Base-by-base conservation (phyloP, 805 yeast species). In the Naumovozyma dairenensis region DNA sequence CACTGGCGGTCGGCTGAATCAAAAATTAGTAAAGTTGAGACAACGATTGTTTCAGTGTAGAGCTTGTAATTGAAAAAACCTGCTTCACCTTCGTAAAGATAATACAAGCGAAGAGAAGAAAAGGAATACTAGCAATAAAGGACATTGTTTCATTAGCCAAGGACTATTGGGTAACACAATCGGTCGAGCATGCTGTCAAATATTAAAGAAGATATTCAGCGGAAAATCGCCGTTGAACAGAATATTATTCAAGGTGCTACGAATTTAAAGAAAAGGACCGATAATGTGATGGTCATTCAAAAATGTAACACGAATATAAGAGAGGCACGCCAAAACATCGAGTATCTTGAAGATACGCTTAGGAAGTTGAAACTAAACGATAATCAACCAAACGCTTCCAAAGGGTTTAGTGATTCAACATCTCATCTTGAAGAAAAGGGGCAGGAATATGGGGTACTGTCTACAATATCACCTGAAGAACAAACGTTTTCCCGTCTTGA, bases 251-350 rank as follows among this genome's bases (percentile, higher is more conserved):
- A 74, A 39, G 97, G 96, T 35, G 92, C 94, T 35, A 76, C 80
- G 38, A 72, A 80, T 41, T 63, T 92, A 64, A 77, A 83, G 55
- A 77, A 77, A 54, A 77, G 76, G 44, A 83, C 97, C 9, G 61
- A 69, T 40, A 92, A 92, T 59, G 67, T 80, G 24, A 74, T 72
- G 45, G 96, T 89, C 30, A 85, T 87, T 45, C 93, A 84, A 56
- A 77, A 81, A 53, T 87, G 96, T 65, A 87, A 85, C 60, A 75
- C 85, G 18, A 84, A 80, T 49, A 86, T 92, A 46, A 67, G 89
- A 42, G 98, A 92, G 50, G 87, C 96, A 3, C 84, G 83, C 51
- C 77, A 84, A 44, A 92, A 89, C 57, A 81, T 92, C 44, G 87
- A 84, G 45, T 92, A 89, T 51, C 70, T 92, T 42, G 81, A 80